Percentiles rank a stretch among this genome's conserved stretches.
These are phyloP conservation scores for Fusarium algeriense DNA, from an alignment of 2,329 filamentous ascomycete species.

Conservation along the genomic window DNA sequence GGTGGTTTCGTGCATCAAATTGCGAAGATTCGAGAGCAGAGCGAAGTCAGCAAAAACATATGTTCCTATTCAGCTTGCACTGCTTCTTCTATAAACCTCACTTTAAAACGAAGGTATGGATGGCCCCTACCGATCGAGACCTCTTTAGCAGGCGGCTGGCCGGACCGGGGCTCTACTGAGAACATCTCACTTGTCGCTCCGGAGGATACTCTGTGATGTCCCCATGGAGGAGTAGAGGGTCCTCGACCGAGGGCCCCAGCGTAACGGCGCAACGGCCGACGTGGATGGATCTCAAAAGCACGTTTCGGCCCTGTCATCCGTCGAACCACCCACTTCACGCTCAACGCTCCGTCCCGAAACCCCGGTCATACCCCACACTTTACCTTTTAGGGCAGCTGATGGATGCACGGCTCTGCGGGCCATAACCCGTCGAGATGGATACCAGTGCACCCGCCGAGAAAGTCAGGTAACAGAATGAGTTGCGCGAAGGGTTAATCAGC, in stretches of 20 bases:
- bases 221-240: slow-evolving; percentile 24
- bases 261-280: slow-evolving; percentile 22
- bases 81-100: slow-evolving; percentile 35
- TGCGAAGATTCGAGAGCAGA: slow-evolving; percentile 11
- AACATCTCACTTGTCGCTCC: slow-evolving; percentile 26
- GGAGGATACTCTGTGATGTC: slow-evolving; percentile 30
- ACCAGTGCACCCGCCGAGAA: slow-evolving; percentile 6
- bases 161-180: slow-evolving; percentile 43
- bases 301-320: slow-evolving; percentile 48
- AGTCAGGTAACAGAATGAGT: slow-evolving; percentile 1
- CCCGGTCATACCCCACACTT: slow-evolving; percentile 44
- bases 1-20: slow-evolving; percentile 9
- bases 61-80: slow-evolving; percentile 28
- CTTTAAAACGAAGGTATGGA: slow-evolving; percentile 11
- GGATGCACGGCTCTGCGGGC: slow-evolving; percentile 42
- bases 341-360: slow-evolving; percentile 46
- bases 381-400: slow-evolving; percentile 33
- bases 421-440: slow-evolving; percentile 25
- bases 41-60: slow-evolving; percentile 1
- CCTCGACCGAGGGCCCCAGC: slow-evolving; percentile 11
- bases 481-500: background rate
- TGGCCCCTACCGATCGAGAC: slow-evolving; percentile 11
- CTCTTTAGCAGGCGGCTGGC: slow-evolving; percentile 37
- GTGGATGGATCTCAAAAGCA: slow-evolving; percentile 41
- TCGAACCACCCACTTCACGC: slow-evolving; percentile 33